These are phyloP conservation scores for Syzygium aqueum DNA, from an alignment of 345 rosid genomes.

Conservation along the genomic window DNA sequence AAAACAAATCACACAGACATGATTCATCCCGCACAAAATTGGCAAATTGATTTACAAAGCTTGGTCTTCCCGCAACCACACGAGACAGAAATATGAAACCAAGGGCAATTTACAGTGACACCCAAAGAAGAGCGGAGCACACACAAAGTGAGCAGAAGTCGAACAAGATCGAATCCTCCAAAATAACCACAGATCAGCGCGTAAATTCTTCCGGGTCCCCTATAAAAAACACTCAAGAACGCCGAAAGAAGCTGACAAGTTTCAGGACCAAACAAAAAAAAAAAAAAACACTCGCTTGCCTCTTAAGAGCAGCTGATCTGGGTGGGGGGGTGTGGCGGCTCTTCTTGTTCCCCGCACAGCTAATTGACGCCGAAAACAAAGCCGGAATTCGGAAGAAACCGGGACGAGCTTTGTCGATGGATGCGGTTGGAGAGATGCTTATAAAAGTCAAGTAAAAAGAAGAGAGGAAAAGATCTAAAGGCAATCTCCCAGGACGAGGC, in stretches of 20 bases:
- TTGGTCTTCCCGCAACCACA: background rate
- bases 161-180: background rate
- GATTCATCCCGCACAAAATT: background rate
- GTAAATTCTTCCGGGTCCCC: background rate
- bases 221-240: background rate
- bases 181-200: background rate
- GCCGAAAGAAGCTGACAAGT: background rate
- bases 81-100: background rate
- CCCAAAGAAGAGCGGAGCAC: no score
- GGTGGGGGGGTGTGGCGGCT: background rate
- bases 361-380: background rate
- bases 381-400: background rate
- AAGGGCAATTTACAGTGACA: background rate
- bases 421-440: background rate
- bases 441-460: background rate
- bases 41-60: background rate
- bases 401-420: background rate
- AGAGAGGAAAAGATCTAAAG: background rate
- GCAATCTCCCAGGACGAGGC: slow-evolving; percentile 19
- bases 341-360: background rate
- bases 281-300: background rate
- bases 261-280: background rate
- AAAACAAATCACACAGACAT: background rate
- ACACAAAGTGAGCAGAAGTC: background rate
- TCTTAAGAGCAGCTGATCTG: background rate